Base-by-base conservation (phyloP, 228 moss, liverwort and hornwort species). In the Sphagnum magellanicum region DNA sequence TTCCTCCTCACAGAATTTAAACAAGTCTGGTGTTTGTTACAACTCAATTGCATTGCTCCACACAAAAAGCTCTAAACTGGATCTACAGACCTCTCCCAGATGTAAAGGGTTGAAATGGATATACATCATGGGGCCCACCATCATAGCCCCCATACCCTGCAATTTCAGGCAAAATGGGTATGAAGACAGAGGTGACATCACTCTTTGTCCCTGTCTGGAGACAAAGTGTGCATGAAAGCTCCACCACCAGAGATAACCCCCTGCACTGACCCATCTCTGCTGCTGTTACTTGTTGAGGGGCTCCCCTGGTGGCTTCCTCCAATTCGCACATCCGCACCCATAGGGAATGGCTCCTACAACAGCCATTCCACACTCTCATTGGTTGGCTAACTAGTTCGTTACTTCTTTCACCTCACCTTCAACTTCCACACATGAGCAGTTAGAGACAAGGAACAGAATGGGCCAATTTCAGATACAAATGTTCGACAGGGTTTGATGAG, bases 251-350 rank as follows among this genome's bases (percentile, higher is more conserved):
- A 83, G 52, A 83, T 78, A 72, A 74, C 78, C 67, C 81, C 87
- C 59, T 78, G 87, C 57, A 84, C 52, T 6, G 87, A 81, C 59
- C 81, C 87, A 66, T 87, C 87, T 72, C 81, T 78, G 80, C 87
- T 83, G 76, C 82, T 83, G 65, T 70, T 78, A 66, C 84, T 88
- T 61, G 84, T 84, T 55, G 88, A 81, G 53, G 88, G 88, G 74
- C 88, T 88, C 72, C 88, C 88, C 60, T 88, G 88, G 63, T 84
- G 88, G 73, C 88, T 88, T 71, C 84, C 88, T 74, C 84, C 83
- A 67, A 77, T 84, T 47, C 84, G 81, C 63, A 88, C 84, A 75
- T 79, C 84, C 51, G 84, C 79, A 75, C 81, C 88, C 72, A 88
- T 81, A 75, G 84, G 88, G 76, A 84, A 88, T 32, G 88, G 88